phyloP scores from a whole-genome alignment of 2,329 filamentous ascomycete genomes.

The Penicillium vulpinum region DNA sequence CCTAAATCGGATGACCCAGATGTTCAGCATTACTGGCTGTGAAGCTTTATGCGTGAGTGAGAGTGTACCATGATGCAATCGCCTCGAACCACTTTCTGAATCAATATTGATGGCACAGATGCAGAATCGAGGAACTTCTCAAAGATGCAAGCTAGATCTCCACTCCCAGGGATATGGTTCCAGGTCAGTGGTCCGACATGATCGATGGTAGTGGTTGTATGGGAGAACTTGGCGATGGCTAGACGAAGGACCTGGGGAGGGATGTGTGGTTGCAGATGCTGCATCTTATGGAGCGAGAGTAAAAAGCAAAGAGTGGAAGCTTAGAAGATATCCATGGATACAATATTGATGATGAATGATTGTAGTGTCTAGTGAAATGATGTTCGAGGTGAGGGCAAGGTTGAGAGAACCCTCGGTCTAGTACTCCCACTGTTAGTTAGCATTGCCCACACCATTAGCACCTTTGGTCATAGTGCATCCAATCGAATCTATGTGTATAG shows the following conservation, averaged over 20 bases:
- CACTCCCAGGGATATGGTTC: conserved; percentile 44
- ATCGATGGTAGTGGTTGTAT: conserved; percentile 41
- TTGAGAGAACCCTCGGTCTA: background rate
- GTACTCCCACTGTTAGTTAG: background rate
- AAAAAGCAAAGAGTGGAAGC: background rate
- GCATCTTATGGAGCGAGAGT: background rate
- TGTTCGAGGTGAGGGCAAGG: background rate
- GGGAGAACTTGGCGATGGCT: conserved; percentile 47
- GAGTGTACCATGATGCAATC: conserved; percentile 39
- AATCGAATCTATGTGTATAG: background rate
- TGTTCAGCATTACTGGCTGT: background rate
- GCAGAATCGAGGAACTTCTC: conserved; percentile 26
- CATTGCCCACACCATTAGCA: background rate
- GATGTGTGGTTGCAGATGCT: background rate
- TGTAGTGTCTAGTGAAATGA: background rate
- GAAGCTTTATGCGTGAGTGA: background rate
- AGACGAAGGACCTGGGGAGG: conserved; percentile 26
- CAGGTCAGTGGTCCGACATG: conserved; percentile 44
- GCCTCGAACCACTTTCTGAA: conserved; percentile 39
- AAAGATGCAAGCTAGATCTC: conserved; percentile 38
- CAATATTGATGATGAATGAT: background rate
- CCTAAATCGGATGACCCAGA: conserved; percentile 28
- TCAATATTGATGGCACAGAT: conserved; percentile 14
- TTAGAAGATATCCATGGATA: background rate
- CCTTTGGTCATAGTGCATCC: background rate